Percentiles rank a stretch among this genome's conserved stretches.
phyloP scores from a whole-genome alignment of 2,329 filamentous ascomycete species.

The Xylariales sp. region DNA sequence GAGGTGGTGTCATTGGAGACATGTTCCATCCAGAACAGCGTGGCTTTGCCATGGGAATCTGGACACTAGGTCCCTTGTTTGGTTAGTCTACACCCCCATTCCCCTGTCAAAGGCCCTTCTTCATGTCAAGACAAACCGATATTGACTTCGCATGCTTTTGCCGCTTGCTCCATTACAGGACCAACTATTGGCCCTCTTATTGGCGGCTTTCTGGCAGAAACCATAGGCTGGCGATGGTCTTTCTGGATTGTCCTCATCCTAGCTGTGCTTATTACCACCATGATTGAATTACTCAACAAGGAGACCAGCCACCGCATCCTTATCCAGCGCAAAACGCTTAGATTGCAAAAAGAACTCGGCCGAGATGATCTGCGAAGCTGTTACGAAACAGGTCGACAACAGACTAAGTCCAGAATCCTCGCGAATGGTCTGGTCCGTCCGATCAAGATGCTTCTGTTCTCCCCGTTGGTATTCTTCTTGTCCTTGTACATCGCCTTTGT shows the following conservation, averaged over 20 bases:
- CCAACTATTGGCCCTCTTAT: conserved; percentile 40
- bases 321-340: conserved; percentile 22
- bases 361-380: conserved; percentile 15
- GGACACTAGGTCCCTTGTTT: conserved; percentile 38
- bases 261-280: conserved; percentile 2
- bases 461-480: conserved; percentile 47
- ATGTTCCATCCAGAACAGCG: conserved; percentile 40
- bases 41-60: conserved; percentile 41
- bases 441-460: conserved; percentile 42
- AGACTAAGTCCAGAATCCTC: conserved; percentile 4
- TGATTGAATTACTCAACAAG: conserved; percentile 9
- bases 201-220: conserved; percentile 40
- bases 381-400: conserved; percentile 5
- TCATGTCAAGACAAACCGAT: no score
- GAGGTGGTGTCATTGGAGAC: conserved; percentile 49
- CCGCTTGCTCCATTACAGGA: no score
- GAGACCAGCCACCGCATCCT: conserved; percentile 14
- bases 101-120: no score
- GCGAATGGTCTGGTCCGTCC: conserved; percentile 33
- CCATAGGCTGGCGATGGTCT: conserved; percentile 43
- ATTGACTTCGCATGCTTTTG: no score
- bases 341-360: conserved; percentile 26
- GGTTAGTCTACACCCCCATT: no score
- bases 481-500: conserved; percentile 30
- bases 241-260: conserved; percentile 41